A percentile compares a stretch with the other conserved stretches of the same genome.
phyloP scores from a whole-genome alignment of 139 green algal genomes.

The Microglena sp. region DNA sequence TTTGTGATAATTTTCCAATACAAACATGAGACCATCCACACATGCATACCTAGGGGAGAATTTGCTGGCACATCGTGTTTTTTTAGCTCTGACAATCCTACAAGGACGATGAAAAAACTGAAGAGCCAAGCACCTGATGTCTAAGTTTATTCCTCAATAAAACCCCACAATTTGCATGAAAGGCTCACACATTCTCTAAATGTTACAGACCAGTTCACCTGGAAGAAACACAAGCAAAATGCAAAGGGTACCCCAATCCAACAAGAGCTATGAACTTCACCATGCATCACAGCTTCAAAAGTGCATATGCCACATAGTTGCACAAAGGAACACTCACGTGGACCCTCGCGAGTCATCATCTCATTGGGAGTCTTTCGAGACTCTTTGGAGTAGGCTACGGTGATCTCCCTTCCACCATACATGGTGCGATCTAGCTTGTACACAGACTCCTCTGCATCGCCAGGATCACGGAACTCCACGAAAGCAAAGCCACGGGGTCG shows the following conservation, averaged over 20 bases:
- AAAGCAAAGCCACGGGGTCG: conserved; percentile 73
- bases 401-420: conserved; percentile 51
- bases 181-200: neutral
- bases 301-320: neutral
- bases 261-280: no score
- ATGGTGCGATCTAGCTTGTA: conserved; percentile 47
- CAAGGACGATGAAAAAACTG: neutral
- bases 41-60: no score
- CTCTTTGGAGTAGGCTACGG: conserved; percentile 53
- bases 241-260: no score
- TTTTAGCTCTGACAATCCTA: neutral
- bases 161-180: no score
- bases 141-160: no score
- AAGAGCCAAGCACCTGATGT: neutral
- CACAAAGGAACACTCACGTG: no score
- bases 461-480: conserved; percentile 61
- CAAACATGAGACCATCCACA: no score
- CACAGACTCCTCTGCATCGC: conserved; percentile 70
- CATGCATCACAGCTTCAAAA: neutral
- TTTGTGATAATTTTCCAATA: neutral
- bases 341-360: conserved; percentile 53
- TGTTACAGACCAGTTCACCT: neutral
- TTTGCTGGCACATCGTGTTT: neutral
- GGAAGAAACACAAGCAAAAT: neutral
- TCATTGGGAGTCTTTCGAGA: conserved; percentile 66